phyloP scores from a whole-genome alignment of 139 green algal genomes.

The Tetradesmus lagerheimii region DNA sequence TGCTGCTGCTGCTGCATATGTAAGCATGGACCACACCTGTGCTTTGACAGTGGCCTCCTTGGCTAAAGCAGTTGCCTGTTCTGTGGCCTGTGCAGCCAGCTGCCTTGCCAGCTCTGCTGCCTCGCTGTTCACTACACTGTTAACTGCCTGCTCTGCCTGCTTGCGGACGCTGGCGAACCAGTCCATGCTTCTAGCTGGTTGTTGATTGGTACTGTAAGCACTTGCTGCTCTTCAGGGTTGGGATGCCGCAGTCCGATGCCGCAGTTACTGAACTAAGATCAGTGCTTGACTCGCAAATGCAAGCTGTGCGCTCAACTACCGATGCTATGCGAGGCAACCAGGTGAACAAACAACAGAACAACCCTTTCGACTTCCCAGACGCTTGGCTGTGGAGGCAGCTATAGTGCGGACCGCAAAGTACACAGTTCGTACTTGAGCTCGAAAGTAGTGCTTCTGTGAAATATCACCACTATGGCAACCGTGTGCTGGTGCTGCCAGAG shows the following conservation, averaged over 20 bases:
- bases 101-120: constrained; percentile 19
- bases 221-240: neutral
- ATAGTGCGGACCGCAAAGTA: too few species aligned
- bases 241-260: neutral
- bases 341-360: neutral
- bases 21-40: neutral
- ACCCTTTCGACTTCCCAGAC: neutral
- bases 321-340: neutral
- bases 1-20: too few species aligned
- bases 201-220: neutral
- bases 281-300: neutral
- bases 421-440: too few species aligned
- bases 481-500: neutral
- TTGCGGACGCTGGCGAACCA: constrained; percentile 29
- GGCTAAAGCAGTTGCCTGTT: constrained; percentile 32
- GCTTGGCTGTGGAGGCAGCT: too few species aligned
- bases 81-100: constrained; percentile 44
- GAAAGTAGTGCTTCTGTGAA: too few species aligned
- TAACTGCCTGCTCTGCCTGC: constrained; percentile 25
- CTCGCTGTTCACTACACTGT: constrained; percentile 20
- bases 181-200: constrained; percentile 11
- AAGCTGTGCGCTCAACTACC: neutral
- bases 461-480: neutral
- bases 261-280: neutral
- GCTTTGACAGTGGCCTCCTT: constrained; percentile 36